Percentiles rank a stretch among this genome's conserved stretches.
Conservation (phyloP, 1,284 basidiomycete genomes). For the Hortiboletus rubellus region DNA sequence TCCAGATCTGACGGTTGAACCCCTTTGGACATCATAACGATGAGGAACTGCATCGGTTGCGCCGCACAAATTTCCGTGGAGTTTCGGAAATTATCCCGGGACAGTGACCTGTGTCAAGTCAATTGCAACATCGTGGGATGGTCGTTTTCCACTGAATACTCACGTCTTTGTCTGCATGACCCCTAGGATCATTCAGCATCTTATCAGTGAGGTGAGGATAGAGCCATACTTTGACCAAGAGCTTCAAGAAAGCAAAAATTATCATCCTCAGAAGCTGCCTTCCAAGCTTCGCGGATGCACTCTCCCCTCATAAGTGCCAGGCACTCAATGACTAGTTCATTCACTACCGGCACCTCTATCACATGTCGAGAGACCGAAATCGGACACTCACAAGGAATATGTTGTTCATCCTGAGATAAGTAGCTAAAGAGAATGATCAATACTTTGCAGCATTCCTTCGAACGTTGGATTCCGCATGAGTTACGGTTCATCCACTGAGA, state of each 20-base stretch:
- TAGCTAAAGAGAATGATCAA: slow-evolving; percentile 40
- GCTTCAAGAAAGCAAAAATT: slow-evolving; percentile 12
- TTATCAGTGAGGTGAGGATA: not conserved
- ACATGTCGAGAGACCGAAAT: not conserved
- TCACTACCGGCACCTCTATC: slow-evolving; percentile 34
- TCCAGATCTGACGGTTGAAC: slow-evolving; percentile 11
- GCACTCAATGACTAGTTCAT: slow-evolving; percentile 43
- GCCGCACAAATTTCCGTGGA: slow-evolving; percentile 6
- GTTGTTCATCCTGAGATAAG: slow-evolving; percentile 25
- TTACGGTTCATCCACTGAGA: slow-evolving; percentile 27
- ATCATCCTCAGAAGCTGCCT: slow-evolving; percentile 14
- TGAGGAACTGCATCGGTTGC: slow-evolving; percentile 32
- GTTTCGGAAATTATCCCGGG: slow-evolving; percentile 4
- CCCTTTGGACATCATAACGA: slow-evolving; percentile 22
- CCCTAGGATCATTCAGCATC: slow-evolving; percentile 18
- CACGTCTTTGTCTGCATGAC: slow-evolving; percentile 19
- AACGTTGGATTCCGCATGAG: slow-evolving; percentile 29
- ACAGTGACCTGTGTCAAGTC: slow-evolving; percentile 15
- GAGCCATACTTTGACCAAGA: slow-evolving; percentile 24
- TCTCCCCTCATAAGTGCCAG: slow-evolving; percentile 23
- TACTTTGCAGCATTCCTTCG: slow-evolving; percentile 34
- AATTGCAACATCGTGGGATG: not conserved
- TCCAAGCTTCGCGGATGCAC: slow-evolving; percentile 27
- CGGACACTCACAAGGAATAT: slow-evolving; percentile 29
- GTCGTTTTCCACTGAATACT: slow-evolving; percentile 2